Evolutionary conservation across 352 stramenopile genomes (phyloP).

Genomic region (Saprolegnia parasitica): DNA sequence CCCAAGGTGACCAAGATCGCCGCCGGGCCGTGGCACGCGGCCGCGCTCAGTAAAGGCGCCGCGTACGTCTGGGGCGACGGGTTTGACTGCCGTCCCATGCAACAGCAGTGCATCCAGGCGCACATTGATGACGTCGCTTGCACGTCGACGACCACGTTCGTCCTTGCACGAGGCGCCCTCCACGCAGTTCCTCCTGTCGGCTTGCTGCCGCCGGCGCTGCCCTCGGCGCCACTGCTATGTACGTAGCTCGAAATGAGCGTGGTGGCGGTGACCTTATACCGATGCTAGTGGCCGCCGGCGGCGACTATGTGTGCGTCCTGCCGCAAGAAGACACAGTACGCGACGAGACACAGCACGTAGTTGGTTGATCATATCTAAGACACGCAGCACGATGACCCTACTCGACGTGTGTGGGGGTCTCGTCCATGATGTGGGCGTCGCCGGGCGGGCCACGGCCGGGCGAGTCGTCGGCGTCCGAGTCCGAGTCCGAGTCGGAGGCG

Average conservation of each 20-base stretch:
- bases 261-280: no score
- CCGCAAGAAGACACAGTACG: no score
- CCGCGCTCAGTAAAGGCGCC: not conserved
- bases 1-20: constrained; percentile 1
- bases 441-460: not conserved
- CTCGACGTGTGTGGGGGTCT: no score
- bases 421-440: no score
- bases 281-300: no score
- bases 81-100: not conserved
- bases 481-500: not conserved
- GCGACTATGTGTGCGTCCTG: no score
- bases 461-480: not conserved
- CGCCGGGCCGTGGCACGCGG: constrained; percentile 12
- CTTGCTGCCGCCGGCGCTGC: no score
- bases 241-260: no score
- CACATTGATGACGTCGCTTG: not conserved
- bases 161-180: not conserved
- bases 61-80: constrained; percentile 16
- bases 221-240: no score
- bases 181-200: not conserved
- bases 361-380: no score
- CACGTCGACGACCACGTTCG: not conserved
- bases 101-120: not conserved
- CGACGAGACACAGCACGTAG: no score
- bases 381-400: no score